Base-by-base conservation (phyloP, 352 stramenopile species). In the Globisporangium perplexum region DNA sequence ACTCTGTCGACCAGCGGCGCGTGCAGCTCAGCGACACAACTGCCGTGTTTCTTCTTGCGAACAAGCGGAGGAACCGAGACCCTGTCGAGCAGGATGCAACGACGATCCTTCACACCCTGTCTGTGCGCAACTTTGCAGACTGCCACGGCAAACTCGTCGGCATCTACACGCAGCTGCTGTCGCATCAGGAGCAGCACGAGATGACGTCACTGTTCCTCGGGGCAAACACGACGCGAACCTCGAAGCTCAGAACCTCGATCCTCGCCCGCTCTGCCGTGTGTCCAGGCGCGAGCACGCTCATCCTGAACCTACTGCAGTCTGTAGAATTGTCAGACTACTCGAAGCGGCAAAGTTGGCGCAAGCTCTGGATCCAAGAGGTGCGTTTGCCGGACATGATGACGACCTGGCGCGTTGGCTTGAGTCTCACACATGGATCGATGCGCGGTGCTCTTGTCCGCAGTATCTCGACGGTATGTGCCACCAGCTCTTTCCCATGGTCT, bases 391-490 rank as follows among this genome's bases (percentile, higher is more conserved):
- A 12, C 14, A 6, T 18, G 7, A 39, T 39, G 3, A 18, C 15
- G 12, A 18, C 1, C 4, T 39, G 31, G 1, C 12, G 11, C 8
- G 7, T 36, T 44, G 7, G 18, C 41, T 46, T 46, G 41, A 1
- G 12, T 12, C 20, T 30, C 20, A 5, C n/a, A 26, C 14, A 18
- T 47, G 22, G 18, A n/a, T 47, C 18, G 7, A 6, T 47, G 43
- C 10, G 43, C 26, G 17, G 14, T 8, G 30, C 4, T 12, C 38
- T n/a, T 28, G 15, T 18, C 7, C 4, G 3, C 51, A 90, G 79
- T 90, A 90, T 53, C 55, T 88, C 17, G 66, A 80, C 31, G 79
- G 79, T n/a, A 75, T 90, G 69, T 81, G 72, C 50, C 65, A 79
- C 42, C 79, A 88, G 52, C 49, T 86, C 15, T 90, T 84, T 31